Base-by-base conservation (phyloP, 352 stramenopile genomes). In the Phytophthora fragariae region DNA sequence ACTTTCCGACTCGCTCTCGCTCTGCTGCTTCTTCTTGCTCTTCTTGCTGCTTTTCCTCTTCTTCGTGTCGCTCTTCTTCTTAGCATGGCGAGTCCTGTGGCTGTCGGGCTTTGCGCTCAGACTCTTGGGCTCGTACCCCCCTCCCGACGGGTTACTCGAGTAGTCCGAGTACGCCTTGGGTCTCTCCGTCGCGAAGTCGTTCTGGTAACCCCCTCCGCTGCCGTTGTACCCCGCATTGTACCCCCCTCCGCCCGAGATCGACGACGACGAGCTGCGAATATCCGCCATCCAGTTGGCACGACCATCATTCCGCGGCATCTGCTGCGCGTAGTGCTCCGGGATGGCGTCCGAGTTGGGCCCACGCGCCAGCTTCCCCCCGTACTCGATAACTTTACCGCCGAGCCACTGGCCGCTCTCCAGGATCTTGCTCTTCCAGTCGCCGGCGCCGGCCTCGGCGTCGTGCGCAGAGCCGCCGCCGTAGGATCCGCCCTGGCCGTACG, bases 211-310 rank as follows among this genome's bases (percentile, higher is more conserved):
- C 1, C 64, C 57, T 21, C 72, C 65, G 46, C 69, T 68, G 35
- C 58, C 73, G 24, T 62, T 82, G 68, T 71, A 77, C 5, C 65
- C 53, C 4, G 60, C 57, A 15, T 15, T 50, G 49, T 59, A 70
- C 1, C 70, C 59, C 8, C 70, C 58, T 2, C n/a, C 10, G 39
- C 47, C 49, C 19, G 61, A 59, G 31, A 63, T 72, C 2, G 62
- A 75, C n/a, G 70, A 81, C 44, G 82, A 86, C 11, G 82, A 84
- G 61, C 73, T 87, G 21, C 85, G 83, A 61, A 92, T 92, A 63
- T 92, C 84, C 0, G 84, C 85, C 85, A 92, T 92, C 85, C 85
- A 92, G 72, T 87, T 91, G 29, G 85, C 85, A 49, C 85, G 85
- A 68, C 85, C 85, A 69, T 92, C 85, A 70, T 92, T 92, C 44